Conservation (phyloP, 306 rosid genomes). For the Castanospermum australe region DNA sequence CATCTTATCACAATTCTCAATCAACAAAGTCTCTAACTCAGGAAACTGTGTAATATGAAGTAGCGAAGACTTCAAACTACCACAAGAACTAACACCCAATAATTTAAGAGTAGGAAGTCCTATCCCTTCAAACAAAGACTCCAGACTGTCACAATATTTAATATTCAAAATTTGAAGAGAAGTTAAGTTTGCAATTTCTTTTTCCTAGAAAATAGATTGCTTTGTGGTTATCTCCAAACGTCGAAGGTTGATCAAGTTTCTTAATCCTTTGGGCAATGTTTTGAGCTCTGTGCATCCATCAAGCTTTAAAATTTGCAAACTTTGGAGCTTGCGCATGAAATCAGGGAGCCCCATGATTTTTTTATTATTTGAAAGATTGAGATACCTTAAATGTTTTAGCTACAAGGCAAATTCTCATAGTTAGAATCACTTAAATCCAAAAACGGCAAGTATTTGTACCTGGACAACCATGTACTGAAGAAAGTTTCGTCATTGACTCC, state of each 20-base stretch:
- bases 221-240: background rate
- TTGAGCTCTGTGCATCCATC: too few species aligned
- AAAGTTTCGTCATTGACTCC: too few species aligned
- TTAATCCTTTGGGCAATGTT: too few species aligned
- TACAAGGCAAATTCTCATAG: too few species aligned
- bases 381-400: too few species aligned
- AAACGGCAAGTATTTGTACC: too few species aligned
- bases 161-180: background rate
- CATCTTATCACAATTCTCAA: background rate
- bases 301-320: too few species aligned
- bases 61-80: background rate
- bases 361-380: too few species aligned
- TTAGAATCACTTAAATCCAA: too few species aligned
- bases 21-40: background rate
- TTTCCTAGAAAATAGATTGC: background rate
- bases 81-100: fast-evolving
- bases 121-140: background rate
- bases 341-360: too few species aligned
- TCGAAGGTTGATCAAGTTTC: slow-evolving; percentile 1
- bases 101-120: background rate
- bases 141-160: background rate
- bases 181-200: background rate
- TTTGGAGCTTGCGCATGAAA: too few species aligned
- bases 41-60: background rate
- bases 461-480: too few species aligned